These are phyloP conservation scores for Ustilago xerochloae DNA, from an alignment of 1,284 basidiomycete genomes.

Conservation along the genomic window DNA sequence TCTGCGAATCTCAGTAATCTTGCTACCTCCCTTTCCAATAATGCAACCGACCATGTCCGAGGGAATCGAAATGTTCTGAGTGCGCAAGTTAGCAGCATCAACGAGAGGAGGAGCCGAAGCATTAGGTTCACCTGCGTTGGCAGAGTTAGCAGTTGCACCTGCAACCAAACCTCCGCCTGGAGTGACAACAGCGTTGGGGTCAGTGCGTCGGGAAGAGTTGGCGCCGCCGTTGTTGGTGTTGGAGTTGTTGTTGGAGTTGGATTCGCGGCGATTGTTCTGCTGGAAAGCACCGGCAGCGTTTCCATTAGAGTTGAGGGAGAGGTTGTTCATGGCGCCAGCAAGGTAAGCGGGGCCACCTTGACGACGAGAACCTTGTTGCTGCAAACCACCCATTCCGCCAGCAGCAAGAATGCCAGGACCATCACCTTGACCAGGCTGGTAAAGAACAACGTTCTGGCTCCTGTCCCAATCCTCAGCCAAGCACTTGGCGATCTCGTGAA, in stretches of 20 bases:
- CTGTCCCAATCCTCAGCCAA: slow-evolving; percentile 97
- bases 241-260: slow-evolving; percentile 44
- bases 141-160: slow-evolving; percentile 50
- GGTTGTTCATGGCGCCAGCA: slow-evolving; percentile 52
- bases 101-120: slow-evolving; percentile 56
- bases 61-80: slow-evolving; percentile 98
- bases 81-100: slow-evolving; percentile 81
- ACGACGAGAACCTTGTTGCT: slow-evolving; percentile 59
- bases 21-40: slow-evolving; percentile 90
- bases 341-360: slow-evolving; percentile 68
- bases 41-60: slow-evolving; percentile 82
- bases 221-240: slow-evolving; percentile 31
- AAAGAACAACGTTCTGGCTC: slow-evolving; percentile 81
- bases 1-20: slow-evolving; percentile 98
- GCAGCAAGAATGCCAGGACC: slow-evolving; percentile 71
- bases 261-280: slow-evolving; percentile 46
- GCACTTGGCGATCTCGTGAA: slow-evolving; percentile 94
- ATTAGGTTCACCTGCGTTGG: slow-evolving; percentile 60
- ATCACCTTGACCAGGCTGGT: slow-evolving; percentile 76
- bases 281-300: slow-evolving; percentile 9
- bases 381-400: slow-evolving; percentile 66
- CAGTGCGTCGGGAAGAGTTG: slow-evolving; percentile 34
- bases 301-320: slow-evolving; percentile 33
- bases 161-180: slow-evolving; percentile 63
- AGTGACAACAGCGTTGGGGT: slow-evolving; percentile 59